Evolutionary conservation across 441 rosid genomes (phyloP), one percentile per base, ranked within the genome.

Genomic region (Geranium incanum): DNA sequence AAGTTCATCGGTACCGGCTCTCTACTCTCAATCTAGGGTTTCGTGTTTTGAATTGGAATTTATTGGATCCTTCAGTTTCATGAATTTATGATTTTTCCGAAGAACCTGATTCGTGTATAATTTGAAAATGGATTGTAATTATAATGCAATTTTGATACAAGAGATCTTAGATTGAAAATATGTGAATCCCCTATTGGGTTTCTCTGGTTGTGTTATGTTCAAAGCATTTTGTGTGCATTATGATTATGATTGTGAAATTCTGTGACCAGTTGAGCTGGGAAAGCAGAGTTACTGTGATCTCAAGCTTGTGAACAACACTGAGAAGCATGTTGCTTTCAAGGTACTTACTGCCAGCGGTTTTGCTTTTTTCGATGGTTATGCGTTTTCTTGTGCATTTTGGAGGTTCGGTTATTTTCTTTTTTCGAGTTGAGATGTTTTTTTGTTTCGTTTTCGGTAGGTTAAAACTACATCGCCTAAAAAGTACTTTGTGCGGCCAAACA

Each of bases 401-500:
- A 9, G 11, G 1, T 9, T 41, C 5, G 7, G 48, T 41, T 67
- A 74, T 52, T 16, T 50, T 66, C 16, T 36, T 7, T 39, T 4
- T 7, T 39, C 43, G 43, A 45, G 13, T 8, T 45, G 52, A 45
- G 7, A 33, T 41, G 63, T 7, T 73, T 69, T 39, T 36, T 67
- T 55, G 66, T 28, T 28, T 28, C 39, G 16, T 36, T 55, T 48
- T 50, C 77, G 43, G 76, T 72, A 94, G 99, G 99, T 94, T 75
- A 94, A 94, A 87, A 94, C 99, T 41, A 94, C 99, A 78, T 91
- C 99, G 68, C 99, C 99, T 0, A 94, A 88, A 83, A 94, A 94
- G 88, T 94, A 94, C 87, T 94, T 94, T 81, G 99, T 94, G 66
- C 86, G 99, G 80, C 99, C 99, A 37, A 94, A 94, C 80, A 87